Conservation (phyloP, 345 rosid species). For the Eucalyptus regnans region DNA sequence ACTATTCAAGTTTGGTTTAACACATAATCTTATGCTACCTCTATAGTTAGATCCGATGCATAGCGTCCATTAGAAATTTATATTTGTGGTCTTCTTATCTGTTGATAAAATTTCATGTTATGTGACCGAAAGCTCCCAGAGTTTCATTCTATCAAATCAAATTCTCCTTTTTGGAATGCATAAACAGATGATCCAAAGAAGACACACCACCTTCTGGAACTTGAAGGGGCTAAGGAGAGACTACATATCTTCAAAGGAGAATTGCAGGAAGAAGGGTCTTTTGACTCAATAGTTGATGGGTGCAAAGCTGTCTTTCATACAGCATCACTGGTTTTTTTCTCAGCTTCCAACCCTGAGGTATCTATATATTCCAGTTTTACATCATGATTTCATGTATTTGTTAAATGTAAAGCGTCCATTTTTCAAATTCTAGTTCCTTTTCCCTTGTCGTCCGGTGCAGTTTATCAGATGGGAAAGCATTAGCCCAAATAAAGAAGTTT, state of each 20-base stretch:
- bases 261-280: slow-evolving; percentile 17
- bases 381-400: no score
- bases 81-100: background rate
- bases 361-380: no score
- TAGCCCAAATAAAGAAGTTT: no score
- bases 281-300: background rate
- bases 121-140: background rate
- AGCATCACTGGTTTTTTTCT: no score
- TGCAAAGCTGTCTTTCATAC: no score
- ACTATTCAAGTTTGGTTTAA: background rate
- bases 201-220: slow-evolving; percentile 12
- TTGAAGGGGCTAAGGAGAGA: slow-evolving; percentile 24
- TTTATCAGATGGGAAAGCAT: no score
- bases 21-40: background rate
- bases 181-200: slow-evolving; percentile 20
- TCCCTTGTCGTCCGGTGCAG: background rate
- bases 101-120: background rate
- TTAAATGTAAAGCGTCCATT: background rate
- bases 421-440: background rate
- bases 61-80: background rate
- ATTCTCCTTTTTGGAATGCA: background rate
- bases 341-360: no score
- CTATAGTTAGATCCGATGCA: background rate
- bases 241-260: slow-evolving; percentile 17
- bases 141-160: background rate